Evolutionary conservation across 2,329 filamentous ascomycete species (phyloP), one percentile per base, ranked within the genome.

Genomic region (Coleophoma eucalyptorum): DNA sequence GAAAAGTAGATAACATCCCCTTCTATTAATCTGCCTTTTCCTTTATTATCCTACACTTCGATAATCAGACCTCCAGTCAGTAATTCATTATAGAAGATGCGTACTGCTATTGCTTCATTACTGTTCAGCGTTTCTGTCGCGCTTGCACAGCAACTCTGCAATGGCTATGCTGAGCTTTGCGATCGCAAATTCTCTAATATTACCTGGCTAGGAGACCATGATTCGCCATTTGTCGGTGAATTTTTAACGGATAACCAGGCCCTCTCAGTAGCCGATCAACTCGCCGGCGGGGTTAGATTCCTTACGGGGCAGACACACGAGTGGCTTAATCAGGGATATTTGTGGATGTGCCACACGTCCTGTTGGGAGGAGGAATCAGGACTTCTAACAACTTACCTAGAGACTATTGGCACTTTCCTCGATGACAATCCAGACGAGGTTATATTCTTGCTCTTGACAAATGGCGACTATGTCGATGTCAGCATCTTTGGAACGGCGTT

Each of bases 131-230:
- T 6, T 8, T 26, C 26, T 26, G 26, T 5, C 26, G 26, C 26
- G 4, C 3, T 26, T 26, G 26, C 26, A 26, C 26, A 26, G 26
- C 26, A 26, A 26, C 26, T 26, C 26, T 26, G 89, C 78, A 94
- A 94, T 72, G 92, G 92, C 72, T 90, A 87, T 3, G 85, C 87
- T 0, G 73, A 76, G 40, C 79, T 94, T 26, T 94, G 90, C 74
- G 72, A 70, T 53, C 81, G 81, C 56, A 69, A 79, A n/a, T 94
- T 92, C 72, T 85, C 82, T 68, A 81, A 87, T 57, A 79, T 94
- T 58, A 90, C 89, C 1, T 79, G 90, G 65, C 80, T 94, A 59
- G 86, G 84, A 20, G 74, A 85, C 3, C 86, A 89, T 67, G 78
- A 89, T 68, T 81, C 79, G 2, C 58, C 65, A 2, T 67, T 67